Evolutionary conservation across 495 filamentous ascomycete genomes (phyloP), one percentile per base, ranked within the genome.

Genomic region (Aspergillus bridgeri): DNA sequence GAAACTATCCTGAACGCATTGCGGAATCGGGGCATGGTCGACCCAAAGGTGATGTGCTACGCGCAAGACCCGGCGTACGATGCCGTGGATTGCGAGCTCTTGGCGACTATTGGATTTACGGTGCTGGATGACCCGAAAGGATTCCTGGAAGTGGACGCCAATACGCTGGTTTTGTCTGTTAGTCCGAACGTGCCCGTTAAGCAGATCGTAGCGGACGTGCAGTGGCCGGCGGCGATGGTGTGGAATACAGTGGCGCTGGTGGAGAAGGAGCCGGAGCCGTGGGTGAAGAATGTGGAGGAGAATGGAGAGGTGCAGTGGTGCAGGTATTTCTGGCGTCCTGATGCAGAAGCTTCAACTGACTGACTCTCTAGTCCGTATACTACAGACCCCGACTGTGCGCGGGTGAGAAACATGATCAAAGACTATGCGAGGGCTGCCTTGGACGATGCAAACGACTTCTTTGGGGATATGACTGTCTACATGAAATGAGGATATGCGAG

Each of bases 181-280:
- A 63, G 62, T 25, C 72, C 69, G 2, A 68, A 75, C 54, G 58
- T 75, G 0, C 69, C 70, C 1, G 69, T 75, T 0, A 67, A 66
- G 48, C 70, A 75, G 53, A 65, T 75, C 6, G 56, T 75, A 5
- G 69, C 67, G 33, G 72, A 75, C 59, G 54, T 63, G 15, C 58
- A 61, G 6, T 65, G 66, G 58, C 72, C 72, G 0, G 69, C 63
- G 0, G 66, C 61, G 9, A 67, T 72, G 65, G 58, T 75, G 9
- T 75, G 72, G 67, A 64, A 73, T 58, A 65, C 57, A 9, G 65
- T 72, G 1, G 46, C n/a, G 15, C 42, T 23, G n/a, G 56, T 51
- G 38, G 55, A 60, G 23, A 54, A 50, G 45, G 57, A 63, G 42
- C 45, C 25, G 15, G 43, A 42, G 48, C 47, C 18, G 6, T 63